Conservation (phyloP, 2,329 filamentous ascomycete genomes). For the Xylariaceae sp. region DNA sequence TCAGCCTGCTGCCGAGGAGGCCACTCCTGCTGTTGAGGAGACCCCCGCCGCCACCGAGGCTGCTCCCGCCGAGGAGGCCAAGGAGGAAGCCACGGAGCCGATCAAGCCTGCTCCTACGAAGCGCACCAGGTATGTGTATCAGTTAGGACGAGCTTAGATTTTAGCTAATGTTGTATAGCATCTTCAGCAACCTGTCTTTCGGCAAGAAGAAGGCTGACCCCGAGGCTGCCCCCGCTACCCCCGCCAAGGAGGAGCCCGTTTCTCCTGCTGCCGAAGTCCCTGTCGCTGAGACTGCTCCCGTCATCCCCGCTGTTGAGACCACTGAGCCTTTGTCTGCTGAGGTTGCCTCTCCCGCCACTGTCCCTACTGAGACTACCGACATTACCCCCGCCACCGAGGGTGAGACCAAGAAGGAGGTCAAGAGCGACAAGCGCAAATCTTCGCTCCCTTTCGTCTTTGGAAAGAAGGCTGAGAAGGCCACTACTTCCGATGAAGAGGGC, state of each 20-base stretch:
- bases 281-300: slow-evolving; percentile 51
- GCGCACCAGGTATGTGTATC: slow-evolving; percentile 49
- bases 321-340: slow-evolving; percentile 54
- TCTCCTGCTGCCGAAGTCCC: slow-evolving; percentile 30
- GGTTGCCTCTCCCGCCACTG: slow-evolving; percentile 45
- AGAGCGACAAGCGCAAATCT: slow-evolving; percentile 77
- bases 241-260: slow-evolving; percentile 39
- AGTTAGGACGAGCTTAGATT: no score
- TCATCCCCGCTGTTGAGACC: slow-evolving; percentile 57
- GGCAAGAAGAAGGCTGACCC: slow-evolving; percentile 57
- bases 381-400: slow-evolving; percentile 43
- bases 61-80: slow-evolving; percentile 29
- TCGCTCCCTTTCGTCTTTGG: slow-evolving; percentile 71
- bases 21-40: slow-evolving; percentile 30
- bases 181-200: slow-evolving; percentile 51
- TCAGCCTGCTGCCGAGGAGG: slow-evolving; percentile 34
- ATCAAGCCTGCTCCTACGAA: slow-evolving; percentile 49
- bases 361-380: slow-evolving; percentile 46
- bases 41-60: slow-evolving; percentile 13
- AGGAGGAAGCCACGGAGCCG: slow-evolving; percentile 35
- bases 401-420: slow-evolving; percentile 60
- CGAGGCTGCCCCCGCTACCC: slow-evolving; percentile 39
- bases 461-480: slow-evolving; percentile 59
- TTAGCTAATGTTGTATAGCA: no score
- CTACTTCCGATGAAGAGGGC: slow-evolving; percentile 57